Conservation (phyloP, 2,329 filamentous ascomycete genomes). For the Alternaria tenuissima region DNA sequence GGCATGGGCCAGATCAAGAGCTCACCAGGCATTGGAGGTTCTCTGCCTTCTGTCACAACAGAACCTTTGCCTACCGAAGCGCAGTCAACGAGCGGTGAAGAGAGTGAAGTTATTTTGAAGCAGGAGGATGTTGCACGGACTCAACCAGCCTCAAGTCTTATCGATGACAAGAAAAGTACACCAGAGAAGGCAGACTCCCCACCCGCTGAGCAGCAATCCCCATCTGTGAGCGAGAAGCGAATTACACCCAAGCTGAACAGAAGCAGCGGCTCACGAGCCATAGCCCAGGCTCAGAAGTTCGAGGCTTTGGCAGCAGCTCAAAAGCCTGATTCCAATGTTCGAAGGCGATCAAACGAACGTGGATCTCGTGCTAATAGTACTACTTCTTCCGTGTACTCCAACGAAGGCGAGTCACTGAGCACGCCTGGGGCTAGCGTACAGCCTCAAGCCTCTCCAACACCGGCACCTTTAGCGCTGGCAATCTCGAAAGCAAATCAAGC, state of each 20-base stretch:
- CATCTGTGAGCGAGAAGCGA: slow-evolving; percentile 21
- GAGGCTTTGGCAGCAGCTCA: slow-evolving; percentile 35
- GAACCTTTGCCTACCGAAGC: not conserved
- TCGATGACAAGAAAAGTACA: not conserved
- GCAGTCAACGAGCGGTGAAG: not conserved
- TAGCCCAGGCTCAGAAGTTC: slow-evolving; percentile 44
- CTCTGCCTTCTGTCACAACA: not conserved
- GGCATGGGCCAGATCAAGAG: not conserved
- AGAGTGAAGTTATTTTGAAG: not conserved
- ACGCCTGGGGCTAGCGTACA: not conserved
- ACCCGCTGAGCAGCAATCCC: not conserved
- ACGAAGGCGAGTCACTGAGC: slow-evolving; percentile 2
- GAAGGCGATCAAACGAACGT: slow-evolving; percentile 1
- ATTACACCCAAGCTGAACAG: slow-evolving; percentile 32
- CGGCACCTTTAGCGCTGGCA: slow-evolving; percentile 8
- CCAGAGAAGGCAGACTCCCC: not conserved
- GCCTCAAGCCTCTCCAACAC: slow-evolving; percentile 8
- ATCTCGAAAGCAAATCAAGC: slow-evolving; percentile 6
- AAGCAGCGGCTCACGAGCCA: slow-evolving; percentile 35
- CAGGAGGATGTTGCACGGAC: not conserved
- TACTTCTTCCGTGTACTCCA: slow-evolving; percentile 10
- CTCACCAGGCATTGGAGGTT: not conserved
- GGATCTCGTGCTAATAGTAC: slow-evolving; percentile 17
- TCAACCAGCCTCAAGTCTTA: not conserved
- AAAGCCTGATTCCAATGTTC: slow-evolving; percentile 1